Evolutionary conservation across 371 early-diverging fungal genomes (phyloP).

Genomic region (Cokeromyces recurvatus): DNA sequence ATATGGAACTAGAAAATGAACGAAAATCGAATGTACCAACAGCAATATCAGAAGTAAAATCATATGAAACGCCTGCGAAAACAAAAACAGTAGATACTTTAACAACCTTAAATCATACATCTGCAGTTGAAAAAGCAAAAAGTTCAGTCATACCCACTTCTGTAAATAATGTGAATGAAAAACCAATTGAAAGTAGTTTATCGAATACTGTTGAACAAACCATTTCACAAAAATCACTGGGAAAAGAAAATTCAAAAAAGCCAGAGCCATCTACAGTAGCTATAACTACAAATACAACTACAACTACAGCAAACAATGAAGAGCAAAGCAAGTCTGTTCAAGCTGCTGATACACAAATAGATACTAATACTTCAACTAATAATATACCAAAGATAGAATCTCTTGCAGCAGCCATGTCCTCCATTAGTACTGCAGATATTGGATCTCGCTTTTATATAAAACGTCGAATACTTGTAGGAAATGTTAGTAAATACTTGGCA

Average conservation of each 20-base stretch:
- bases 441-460: constrained; percentile 88
- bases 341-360: background rate
- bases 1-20: constrained; percentile 44
- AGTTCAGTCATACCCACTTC: no score
- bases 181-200: no score
- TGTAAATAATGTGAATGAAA: background rate
- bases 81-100: background rate
- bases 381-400: constrained; percentile 24
- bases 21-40: background rate
- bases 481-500: constrained; percentile 73
- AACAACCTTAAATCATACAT: background rate
- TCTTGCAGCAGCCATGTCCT: constrained; percentile 24
- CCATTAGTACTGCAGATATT: constrained; percentile 23
- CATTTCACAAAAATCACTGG: no score
- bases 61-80: background rate
- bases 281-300: background rate
- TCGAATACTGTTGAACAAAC: background rate
- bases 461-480: constrained; percentile 76
- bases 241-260: background rate
- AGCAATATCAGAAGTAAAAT: background rate
- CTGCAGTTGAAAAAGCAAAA: background rate
- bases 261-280: background rate
- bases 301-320: background rate
- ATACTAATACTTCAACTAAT: background rate
- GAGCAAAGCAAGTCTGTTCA: background rate